Base-by-base conservation (phyloP, 2,329 filamentous ascomycete genomes). In the Chaetomium olivaceum region DNA sequence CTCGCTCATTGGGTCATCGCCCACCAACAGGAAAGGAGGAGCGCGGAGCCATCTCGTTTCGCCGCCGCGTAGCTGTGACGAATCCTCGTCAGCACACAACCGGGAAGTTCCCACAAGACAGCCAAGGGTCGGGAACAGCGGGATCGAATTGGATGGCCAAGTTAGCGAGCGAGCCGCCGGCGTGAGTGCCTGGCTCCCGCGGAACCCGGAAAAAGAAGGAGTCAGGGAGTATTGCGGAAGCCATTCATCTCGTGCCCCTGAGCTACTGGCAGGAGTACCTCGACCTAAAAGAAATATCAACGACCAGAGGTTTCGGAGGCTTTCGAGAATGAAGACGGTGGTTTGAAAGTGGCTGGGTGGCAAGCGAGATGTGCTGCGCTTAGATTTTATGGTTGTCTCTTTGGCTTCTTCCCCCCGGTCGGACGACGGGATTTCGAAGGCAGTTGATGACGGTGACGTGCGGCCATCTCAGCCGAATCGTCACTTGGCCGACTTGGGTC, bases 81-180 rank as follows among this genome's bases (percentile, higher is more conserved):
- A 36, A 52, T 60, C 58, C 27, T 39, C 39, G 21, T 21, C 59
- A 43, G 25, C 59, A 43, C 43, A 33, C 43, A 33, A 59, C 23
- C 57, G 36, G 36, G 31, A 57, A 25, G 8, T 57, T 57, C 55
- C 61, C 29, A n/a, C 31, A 52, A 23, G 55, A 16, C 46, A 19
- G 33, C 29, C 61, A 58, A 46, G 46, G 46, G 31, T 31, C 51
- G 23, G 11, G 57, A 25, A 43, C 39, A n/a, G 39, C n/a, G 51
- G n/a, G 57, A 43, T 33, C 62, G 43, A 64, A 61, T 61, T 14
- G 56, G 56, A 61, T 39, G 36, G 16, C 16, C 61, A 39, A 50
- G 25, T 58, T 57, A 36, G 52, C 61, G 61, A 62, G 59, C 59
- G 59, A 58, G 52, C 51, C 48, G 60, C 59, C 14, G 50, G 59